These are phyloP conservation scores for Lithospermum erythrorhizon DNA, from an alignment of 257 asterid species.

Conservation along the genomic window DNA sequence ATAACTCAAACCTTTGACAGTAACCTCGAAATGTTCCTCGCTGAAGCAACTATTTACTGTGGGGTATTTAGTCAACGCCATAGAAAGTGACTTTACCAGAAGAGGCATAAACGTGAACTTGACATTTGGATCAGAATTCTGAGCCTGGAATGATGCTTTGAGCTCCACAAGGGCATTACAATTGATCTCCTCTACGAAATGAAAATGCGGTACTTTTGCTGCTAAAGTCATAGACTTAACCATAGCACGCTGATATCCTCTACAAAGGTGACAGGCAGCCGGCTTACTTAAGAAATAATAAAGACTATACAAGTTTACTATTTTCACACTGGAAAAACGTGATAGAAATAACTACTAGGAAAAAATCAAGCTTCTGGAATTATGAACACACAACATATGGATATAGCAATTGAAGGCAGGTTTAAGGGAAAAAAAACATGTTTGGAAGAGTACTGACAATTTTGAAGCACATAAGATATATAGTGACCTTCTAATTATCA, in stretches of 20 bases:
- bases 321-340: neutral
- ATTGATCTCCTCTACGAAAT: conserved; percentile 82
- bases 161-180: conserved; percentile 71
- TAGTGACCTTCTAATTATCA: neutral
- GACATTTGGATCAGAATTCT: conserved; percentile 56
- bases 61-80: conserved; percentile 67
- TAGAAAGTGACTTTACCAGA: conserved; percentile 73
- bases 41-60: conserved; percentile 76
- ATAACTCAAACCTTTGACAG: conserved; percentile 53
- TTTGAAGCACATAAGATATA: neutral
- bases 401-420: too few relatives aligned
- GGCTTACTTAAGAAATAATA: neutral
- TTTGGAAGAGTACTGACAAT: neutral
- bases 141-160: conserved; percentile 60
- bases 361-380: neutral
- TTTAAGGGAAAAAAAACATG: too few relatives aligned
- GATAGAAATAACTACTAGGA: neutral
- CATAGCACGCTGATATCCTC: conserved; percentile 98
- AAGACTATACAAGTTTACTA: neutral
- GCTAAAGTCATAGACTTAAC: conserved; percentile 82
- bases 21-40: conserved; percentile 65
- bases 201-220: conserved; percentile 87
- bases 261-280: conserved; percentile 19
- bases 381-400: neutral
- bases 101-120: conserved; percentile 75